phyloP scores from a whole-genome alignment of 441 rosid species.

The Arabidopsis lyrata region DNA sequence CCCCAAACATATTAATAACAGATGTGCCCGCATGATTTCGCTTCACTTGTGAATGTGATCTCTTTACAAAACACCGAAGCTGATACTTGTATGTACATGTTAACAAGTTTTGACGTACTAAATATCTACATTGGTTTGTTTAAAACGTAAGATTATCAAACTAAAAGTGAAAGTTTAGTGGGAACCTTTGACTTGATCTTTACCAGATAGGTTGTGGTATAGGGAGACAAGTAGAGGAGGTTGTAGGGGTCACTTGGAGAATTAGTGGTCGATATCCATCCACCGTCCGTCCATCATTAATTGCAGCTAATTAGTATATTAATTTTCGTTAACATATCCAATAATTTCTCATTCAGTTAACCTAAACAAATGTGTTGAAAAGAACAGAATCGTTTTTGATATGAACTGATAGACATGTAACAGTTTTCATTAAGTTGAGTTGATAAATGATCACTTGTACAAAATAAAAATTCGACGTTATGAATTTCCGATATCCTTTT shows the following conservation, averaged over 20 bases:
- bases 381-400: too few relatives aligned
- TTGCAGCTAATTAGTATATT: conserved; percentile 27
- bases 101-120: conserved; percentile 7
- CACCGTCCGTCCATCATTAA: conserved; percentile 45
- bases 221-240: conserved; percentile 48
- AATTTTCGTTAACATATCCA: not conserved
- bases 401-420: too few relatives aligned
- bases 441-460: too few relatives aligned
- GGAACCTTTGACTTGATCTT: conserved; percentile 38
- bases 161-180: conserved; percentile 17
- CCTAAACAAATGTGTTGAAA: too few relatives aligned
- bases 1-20: conserved; percentile 21
- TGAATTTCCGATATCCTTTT: too few relatives aligned
- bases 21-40: conserved; percentile 10
- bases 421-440: too few relatives aligned
- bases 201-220: conserved; percentile 36
- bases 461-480: too few relatives aligned
- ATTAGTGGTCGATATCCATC: conserved; percentile 38
- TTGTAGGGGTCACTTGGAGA: conserved; percentile 45
- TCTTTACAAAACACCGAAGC: conserved; percentile 20
- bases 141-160: not conserved
- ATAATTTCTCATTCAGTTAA: too few relatives aligned
- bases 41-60: conserved; percentile 31
- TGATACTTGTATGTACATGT: conserved; percentile 21
- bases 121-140: not conserved